Percentiles rank a stretch among this genome's conserved stretches.
These are phyloP conservation scores for Aureobasidium sp. DNA, from an alignment of 2,329 filamentous ascomycete genomes.

Conservation along the genomic window DNA sequence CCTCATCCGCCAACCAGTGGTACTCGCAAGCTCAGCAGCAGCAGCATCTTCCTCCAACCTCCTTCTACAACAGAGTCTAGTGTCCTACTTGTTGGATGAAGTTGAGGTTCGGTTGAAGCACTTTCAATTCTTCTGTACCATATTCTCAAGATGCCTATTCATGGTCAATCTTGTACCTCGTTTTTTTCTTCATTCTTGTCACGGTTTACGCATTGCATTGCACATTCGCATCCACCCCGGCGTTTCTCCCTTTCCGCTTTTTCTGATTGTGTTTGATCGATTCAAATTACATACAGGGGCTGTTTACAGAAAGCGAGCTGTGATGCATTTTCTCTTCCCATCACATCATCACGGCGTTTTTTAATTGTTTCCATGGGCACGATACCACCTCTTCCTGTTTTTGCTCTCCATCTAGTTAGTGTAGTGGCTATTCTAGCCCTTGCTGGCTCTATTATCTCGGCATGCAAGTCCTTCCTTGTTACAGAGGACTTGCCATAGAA, in stretches of 20 bases:
- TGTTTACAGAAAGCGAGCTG: slow-evolving; percentile 9
- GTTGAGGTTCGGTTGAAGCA: background rate
- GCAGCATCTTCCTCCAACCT: background rate
- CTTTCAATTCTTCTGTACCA: slow-evolving; percentile 13
- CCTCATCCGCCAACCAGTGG: slow-evolving; percentile 11
- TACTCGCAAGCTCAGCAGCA: slow-evolving; percentile 9
- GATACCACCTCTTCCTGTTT: slow-evolving; percentile 8
- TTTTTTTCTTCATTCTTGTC: background rate
- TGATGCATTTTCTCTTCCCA: background rate
- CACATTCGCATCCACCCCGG: background rate
- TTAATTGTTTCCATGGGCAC: background rate
- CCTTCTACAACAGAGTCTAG: slow-evolving; percentile 11
- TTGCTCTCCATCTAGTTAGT: background rate
- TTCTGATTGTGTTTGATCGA: background rate
- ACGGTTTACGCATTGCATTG: slow-evolving; percentile 1
- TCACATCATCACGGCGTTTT: background rate
- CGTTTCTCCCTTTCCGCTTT: background rate
- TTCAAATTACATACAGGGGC: background rate
- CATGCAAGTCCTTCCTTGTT: background rate
- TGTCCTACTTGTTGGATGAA: background rate
- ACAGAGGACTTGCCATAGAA: background rate
- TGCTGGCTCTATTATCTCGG: background rate
- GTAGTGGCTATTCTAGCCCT: background rate
- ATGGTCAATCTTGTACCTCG: background rate
- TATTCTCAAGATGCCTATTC: background rate